Percentiles rank a stretch among this genome's conserved stretches.
phyloP scores from a whole-genome alignment of 495 filamentous ascomycete genomes.

The Tuber brumale region DNA sequence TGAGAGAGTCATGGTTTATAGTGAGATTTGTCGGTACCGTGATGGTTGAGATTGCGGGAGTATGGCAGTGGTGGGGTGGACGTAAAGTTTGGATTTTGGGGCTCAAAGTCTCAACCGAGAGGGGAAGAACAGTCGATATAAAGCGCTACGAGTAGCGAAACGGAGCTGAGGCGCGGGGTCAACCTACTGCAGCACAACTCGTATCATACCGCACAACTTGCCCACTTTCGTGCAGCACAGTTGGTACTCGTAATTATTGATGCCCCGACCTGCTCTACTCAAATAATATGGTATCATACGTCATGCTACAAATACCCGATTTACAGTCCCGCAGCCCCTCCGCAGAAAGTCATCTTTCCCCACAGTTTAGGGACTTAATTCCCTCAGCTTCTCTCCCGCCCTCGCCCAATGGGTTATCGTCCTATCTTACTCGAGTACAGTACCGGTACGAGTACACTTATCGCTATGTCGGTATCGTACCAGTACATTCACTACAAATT shows the following conservation, averaged over 20 bases:
- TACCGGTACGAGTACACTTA: no score
- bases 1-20: not conserved
- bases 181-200: not conserved
- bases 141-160: not conserved
- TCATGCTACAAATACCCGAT: not conserved
- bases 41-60: not conserved
- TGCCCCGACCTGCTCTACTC: not conserved
- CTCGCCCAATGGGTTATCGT: not conserved
- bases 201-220: not conserved
- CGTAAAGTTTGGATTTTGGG: not conserved
- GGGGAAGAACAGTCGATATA: not conserved
- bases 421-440: not conserved
- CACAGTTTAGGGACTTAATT: not conserved
- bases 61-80: not conserved
- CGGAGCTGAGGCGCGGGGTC: not conserved
- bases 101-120: not conserved
- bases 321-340: not conserved
- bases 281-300: not conserved
- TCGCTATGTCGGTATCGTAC: not conserved
- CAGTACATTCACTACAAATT: not conserved
- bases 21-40: not conserved
- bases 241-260: no score
- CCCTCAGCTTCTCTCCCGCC: not conserved
- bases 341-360: not conserved
- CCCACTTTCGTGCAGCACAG: not conserved